phyloP scores from a whole-genome alignment of 768 basidiomycete genomes.

The Serendipita indica region DNA sequence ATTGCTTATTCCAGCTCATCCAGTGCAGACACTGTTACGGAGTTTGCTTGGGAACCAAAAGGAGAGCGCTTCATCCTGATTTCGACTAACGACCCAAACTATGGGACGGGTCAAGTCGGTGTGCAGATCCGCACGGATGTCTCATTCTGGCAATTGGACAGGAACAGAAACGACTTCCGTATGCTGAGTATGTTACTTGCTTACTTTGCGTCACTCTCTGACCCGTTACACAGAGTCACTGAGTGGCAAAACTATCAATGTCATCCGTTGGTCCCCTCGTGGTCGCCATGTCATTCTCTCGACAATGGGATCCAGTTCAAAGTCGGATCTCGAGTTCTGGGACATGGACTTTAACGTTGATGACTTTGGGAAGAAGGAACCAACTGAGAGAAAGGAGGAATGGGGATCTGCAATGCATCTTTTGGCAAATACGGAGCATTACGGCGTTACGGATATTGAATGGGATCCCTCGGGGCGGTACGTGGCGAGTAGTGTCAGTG shows the following conservation, averaged over 20 bases:
- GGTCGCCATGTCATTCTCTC: conserved; percentile 93
- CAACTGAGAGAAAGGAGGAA: conserved; percentile 38
- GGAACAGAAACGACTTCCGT: conserved; percentile 85
- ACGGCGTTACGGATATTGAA: conserved; percentile 92
- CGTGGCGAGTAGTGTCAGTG: conserved; percentile 82
- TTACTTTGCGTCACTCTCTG: background rate
- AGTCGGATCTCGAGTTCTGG: conserved; percentile 98
- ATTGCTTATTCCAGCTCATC: conserved; percentile 11
- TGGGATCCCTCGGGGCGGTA: conserved; percentile 97
- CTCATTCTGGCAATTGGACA: conserved; percentile 90
- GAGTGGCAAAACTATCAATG: conserved; percentile 74
- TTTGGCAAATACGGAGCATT: conserved; percentile 80
- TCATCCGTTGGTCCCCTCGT: conserved; percentile 90
- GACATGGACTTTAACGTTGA: conserved; percentile 79
- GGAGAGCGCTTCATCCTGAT: conserved; percentile 94
- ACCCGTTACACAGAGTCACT: conserved; percentile 41
- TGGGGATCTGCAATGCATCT: conserved; percentile 80
- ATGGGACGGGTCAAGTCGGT: conserved; percentile 78
- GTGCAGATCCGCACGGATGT: conserved; percentile 93
- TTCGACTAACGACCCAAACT: conserved; percentile 84
- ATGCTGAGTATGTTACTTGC: conserved; percentile 47
- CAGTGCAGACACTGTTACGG: conserved; percentile 67
- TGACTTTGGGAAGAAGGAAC: conserved; percentile 37
- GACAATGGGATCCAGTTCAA: conserved; percentile 85
- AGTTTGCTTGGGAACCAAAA: conserved; percentile 99